phyloP scores from a whole-genome alignment of 805 yeast genomes.

The Henningerozyma blattae region DNA sequence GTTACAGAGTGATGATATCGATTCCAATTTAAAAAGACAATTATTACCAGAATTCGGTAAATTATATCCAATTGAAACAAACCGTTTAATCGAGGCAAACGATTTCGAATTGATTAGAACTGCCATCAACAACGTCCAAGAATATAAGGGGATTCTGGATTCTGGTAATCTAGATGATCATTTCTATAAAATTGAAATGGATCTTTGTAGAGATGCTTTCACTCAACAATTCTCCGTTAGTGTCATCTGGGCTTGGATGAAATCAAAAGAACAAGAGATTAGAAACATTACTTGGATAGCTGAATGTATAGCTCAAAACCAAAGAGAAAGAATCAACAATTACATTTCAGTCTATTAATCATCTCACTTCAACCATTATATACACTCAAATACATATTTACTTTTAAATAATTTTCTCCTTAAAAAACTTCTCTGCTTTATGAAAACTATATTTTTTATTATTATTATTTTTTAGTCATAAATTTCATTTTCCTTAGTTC shows the following conservation, averaged over 20 bases:
- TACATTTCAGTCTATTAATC: conserved; percentile 73
- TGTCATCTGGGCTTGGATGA: conserved; percentile 93
- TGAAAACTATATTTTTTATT: too few relatives aligned
- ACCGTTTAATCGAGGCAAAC: conserved; percentile 56
- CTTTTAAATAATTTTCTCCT: too few relatives aligned
- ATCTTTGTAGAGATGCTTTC: conserved; percentile 80
- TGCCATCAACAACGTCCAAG: conserved; percentile 52
- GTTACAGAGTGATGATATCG: conserved; percentile 34
- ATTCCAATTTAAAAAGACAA: conserved; percentile 62
- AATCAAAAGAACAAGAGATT: conserved; percentile 91
- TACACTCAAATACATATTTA: too few relatives aligned
- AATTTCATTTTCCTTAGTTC: too few relatives aligned
- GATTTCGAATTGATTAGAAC: conserved; percentile 75
- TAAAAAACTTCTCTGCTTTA: too few relatives aligned
- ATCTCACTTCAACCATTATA: not conserved
- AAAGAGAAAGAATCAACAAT: conserved; percentile 83
- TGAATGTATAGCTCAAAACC: conserved; percentile 98
- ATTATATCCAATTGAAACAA: conserved; percentile 57
- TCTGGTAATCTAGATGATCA: conserved; percentile 75
- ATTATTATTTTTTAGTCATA: too few relatives aligned
- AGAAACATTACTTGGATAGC: conserved; percentile 99
- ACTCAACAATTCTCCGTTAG: conserved; percentile 91
- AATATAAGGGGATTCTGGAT: conserved; percentile 48
- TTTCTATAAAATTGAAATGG: conserved; percentile 87
- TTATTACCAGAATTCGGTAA: conserved; percentile 78